phyloP scores from a whole-genome alignment of 495 filamentous ascomycete genomes.

The Trypethelium eluteriae region DNA sequence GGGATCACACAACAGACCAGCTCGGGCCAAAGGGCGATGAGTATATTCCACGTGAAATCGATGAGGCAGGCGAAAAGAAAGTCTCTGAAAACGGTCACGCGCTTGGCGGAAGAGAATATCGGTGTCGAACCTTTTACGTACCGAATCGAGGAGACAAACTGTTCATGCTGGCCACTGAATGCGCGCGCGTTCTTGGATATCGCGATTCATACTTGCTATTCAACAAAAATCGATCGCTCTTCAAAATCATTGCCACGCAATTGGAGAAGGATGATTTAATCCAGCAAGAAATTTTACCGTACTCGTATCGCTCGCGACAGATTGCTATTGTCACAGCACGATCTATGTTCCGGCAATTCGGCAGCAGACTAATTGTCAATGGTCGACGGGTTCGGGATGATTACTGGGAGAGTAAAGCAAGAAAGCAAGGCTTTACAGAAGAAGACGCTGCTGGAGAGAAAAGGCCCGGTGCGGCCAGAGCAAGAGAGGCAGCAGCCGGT shows the following conservation, averaged over 20 bases:
- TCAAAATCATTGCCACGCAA: slow-evolving; percentile 97
- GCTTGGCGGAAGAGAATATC: slow-evolving; percentile 76
- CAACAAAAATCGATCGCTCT: slow-evolving; percentile 96
- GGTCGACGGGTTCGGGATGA: slow-evolving; percentile 91
- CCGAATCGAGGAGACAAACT: slow-evolving; percentile 84
- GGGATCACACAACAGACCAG: slow-evolving; percentile 97
- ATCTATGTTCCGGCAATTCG: slow-evolving; percentile 99
- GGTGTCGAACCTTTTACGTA: slow-evolving; percentile 88
- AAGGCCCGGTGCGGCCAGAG: slow-evolving; percentile 82
- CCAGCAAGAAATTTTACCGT: slow-evolving; percentile 86
- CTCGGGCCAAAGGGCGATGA: slow-evolving; percentile 88
- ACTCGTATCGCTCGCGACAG: slow-evolving; percentile 94
- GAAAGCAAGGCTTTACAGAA: slow-evolving; percentile 97
- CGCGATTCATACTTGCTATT: slow-evolving; percentile 96
- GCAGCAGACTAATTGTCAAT: slow-evolving; percentile 84
- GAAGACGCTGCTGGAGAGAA: slow-evolving; percentile 96
- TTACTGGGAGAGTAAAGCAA: slow-evolving; percentile 95
- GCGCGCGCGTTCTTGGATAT: slow-evolving; percentile 88
- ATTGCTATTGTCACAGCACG: slow-evolving; percentile 98
- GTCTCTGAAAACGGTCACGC: slow-evolving; percentile 75
- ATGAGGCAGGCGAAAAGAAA: slow-evolving; percentile 90
- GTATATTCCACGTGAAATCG: slow-evolving; percentile 88
- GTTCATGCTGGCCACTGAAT: slow-evolving; percentile 98
- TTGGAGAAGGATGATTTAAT: slow-evolving; percentile 95
- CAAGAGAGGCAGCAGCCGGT: slow-evolving; percentile 68